Evolutionary conservation across 2,329 filamentous ascomycete species (phyloP), one percentile per base, ranked within the genome.

Genomic region (Geoglossum cookeanum): DNA sequence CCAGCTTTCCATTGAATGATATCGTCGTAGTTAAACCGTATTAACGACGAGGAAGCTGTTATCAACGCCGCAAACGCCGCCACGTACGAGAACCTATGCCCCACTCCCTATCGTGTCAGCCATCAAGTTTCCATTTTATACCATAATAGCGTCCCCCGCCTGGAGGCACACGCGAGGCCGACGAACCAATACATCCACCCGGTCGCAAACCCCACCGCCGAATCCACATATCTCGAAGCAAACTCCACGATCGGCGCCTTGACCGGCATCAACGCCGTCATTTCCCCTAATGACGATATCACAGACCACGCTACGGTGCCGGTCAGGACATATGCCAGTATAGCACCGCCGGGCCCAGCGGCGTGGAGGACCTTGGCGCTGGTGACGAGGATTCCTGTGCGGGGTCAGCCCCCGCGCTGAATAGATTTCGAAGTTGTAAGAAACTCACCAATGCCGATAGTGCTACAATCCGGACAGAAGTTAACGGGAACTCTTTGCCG

Each of bases 291-390:
- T 27, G n/a, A 27, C 5, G 47, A 71, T 9, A 73, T 70, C 2
- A 71, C 70, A 1, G 70, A 69, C 1, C 69, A 71, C 39, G 73
- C 69, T 30, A 73, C 68, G 3, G 68, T 70, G 27, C 71, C 71
- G 63, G 72, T 71, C 17, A 74, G 64, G 1, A 72, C 56, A 58
- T 73, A 73, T 44, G 64, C 64, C 39, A 72, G 58, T 29, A 72
- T 65, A 11, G 70, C 68, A 29, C 70, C 69, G 1, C 70, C 70
- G 8, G 70, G 70, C 4, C 70, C 70, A 29, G 69, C 70, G 4
- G 39, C n/a, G 13, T 44, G 39, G 39, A 44, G 39, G 13, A 44
- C 13, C 39, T 44, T 44, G 8, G 39, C 39, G 15, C 39, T 44
- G 39, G 39, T 44, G 39, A 44, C n/a, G 15, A 44, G 39, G 39